Base-by-base conservation (phyloP, 192 early-diverging fungal genomes). In the Allomyces macrogynus region DNA sequence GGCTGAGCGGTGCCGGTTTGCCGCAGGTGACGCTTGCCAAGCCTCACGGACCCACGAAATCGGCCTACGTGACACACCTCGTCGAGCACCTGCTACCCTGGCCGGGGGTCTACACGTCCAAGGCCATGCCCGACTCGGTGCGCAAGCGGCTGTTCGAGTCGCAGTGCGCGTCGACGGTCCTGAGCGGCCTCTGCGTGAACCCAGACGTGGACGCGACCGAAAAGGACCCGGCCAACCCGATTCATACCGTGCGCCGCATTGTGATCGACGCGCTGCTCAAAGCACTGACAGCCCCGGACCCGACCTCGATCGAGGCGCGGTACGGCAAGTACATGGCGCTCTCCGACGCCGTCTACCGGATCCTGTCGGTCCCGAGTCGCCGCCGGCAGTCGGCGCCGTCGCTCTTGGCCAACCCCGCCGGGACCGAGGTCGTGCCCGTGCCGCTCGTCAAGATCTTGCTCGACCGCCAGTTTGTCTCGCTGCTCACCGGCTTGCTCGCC, bases 381-480 rank as follows among this genome's bases (percentile, higher is more conserved):
- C 65, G 12, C 10, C 63, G 18, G 25, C 24, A 62, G 66, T 24
- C 16, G 64, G 25, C 62, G 61, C 65, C 60, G 66, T 54, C 44
- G 61, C 61, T 64, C 64, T 20, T 20, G 32, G 23, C 25, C 10
- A 57, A 20, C 84, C 24, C 72, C 75, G 77, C 67, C 43, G 57
- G 72, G 5, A 77, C 69, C 23, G 82, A 87, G n/a, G 84, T 87
- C 44, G 74, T 73, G 3, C 75, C 78, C 3, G 65, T 83, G 23
- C 76, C 80, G 12, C 78, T 89, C 42, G 84, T 83, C 16, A 82
- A 81, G 43, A 77, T 87, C 61, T 89, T 99, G 84, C 75, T 99
- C 24, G 93, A 97, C 43, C 93, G 91, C 63, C 82, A 85, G 10
- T 89, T 89, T 67, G 87, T 93, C 0, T 80, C 75, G 43, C 74